Evolutionary conservation across 148 eudicot species (phyloP).

Genomic region (Spergularia bocconei): DNA sequence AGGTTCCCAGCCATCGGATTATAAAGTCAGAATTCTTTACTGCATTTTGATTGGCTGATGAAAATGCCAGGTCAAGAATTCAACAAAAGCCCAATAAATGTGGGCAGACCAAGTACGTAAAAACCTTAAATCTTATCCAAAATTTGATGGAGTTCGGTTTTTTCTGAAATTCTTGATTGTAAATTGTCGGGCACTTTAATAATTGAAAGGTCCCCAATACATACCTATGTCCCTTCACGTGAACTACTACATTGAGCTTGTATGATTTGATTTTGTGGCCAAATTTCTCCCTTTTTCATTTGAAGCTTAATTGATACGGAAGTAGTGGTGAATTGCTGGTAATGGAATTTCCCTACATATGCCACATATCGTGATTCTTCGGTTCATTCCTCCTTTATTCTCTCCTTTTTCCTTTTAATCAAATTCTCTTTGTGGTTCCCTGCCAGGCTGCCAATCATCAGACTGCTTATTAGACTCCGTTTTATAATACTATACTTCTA

Average conservation of each 20-base stretch:
- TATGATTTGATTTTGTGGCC: background rate
- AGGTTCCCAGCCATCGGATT: background rate
- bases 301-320: no score
- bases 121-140: no score
- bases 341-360: background rate
- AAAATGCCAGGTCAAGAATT: no score
- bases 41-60: background rate
- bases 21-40: background rate
- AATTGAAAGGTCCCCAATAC: constrained; percentile 4
- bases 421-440: background rate
- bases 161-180: background rate
- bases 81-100: no score
- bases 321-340: no score
- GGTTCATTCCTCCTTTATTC: background rate
- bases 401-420: background rate
- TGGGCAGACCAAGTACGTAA: no score
- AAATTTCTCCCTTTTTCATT: background rate
- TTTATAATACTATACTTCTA: no score
- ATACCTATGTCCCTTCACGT: constrained; percentile 5
- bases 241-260: background rate
- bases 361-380: background rate
- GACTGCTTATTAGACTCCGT: background rate
- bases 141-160: background rate
- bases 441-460: background rate
- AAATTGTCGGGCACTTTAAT: constrained; percentile 9